phyloP scores from a whole-genome alignment of 2,329 filamentous ascomycete species.

The Penicillium sp. region DNA sequence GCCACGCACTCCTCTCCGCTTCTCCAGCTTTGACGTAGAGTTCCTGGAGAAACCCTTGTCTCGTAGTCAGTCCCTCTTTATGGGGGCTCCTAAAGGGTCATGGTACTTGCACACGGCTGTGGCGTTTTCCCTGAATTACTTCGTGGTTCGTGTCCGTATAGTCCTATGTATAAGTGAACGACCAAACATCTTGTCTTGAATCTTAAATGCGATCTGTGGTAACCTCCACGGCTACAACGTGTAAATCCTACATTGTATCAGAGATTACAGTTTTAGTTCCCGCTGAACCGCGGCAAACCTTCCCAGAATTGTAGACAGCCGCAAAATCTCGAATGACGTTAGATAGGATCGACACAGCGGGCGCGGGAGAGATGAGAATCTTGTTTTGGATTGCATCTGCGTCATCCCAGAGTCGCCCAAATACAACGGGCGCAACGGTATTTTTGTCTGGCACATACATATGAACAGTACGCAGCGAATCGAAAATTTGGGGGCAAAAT shows the following conservation, averaged over 20 bases:
- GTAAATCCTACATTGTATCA: background rate
- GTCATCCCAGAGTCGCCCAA: background rate
- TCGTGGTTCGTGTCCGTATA: background rate
- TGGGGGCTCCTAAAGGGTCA: background rate
- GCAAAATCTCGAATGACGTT: background rate
- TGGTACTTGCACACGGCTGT: background rate
- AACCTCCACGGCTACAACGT: background rate
- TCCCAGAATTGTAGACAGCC: background rate
- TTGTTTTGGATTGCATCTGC: background rate
- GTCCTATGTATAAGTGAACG: background rate
- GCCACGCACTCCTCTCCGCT: background rate
- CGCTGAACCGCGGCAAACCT: background rate
- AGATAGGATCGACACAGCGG: background rate
- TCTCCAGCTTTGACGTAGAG: background rate
- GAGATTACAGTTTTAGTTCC: background rate
- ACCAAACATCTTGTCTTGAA: background rate
- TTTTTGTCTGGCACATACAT: background rate
- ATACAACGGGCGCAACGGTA: background rate
- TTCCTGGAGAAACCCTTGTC: background rate
- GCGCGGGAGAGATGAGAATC: background rate
- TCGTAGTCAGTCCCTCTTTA: background rate
- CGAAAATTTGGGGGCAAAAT: background rate
- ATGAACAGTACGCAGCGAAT: background rate
- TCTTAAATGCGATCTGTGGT: background rate
- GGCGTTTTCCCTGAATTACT: background rate